Conservation (phyloP, 768 basidiomycete genomes). For the Macrocybe gigantea region DNA sequence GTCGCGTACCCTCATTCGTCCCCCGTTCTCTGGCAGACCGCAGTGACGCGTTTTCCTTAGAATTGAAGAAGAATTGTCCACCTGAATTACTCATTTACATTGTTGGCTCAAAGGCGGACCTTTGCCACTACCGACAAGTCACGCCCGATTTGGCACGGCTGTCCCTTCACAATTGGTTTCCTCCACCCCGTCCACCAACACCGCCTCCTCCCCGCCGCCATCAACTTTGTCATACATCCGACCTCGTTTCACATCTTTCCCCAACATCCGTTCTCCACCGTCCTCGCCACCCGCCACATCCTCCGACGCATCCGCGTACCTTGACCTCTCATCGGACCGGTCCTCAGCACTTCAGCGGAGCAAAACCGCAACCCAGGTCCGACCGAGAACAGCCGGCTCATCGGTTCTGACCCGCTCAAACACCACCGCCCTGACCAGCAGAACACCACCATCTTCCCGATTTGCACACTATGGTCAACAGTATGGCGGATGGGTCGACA, state of each 20-base stretch:
- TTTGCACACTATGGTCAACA: conserved; percentile 53
- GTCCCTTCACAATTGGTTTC: conserved; percentile 83
- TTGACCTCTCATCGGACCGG: conserved; percentile 53
- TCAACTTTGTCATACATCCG: conserved; percentile 74
- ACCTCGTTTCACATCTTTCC: conserved; percentile 72
- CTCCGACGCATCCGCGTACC: conserved; percentile 56
- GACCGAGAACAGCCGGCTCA: conserved; percentile 41
- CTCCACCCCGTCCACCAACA: conserved; percentile 65
- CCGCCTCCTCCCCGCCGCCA: conserved; percentile 55
- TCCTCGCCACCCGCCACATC: conserved; percentile 35
- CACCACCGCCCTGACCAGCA: conserved; percentile 34
- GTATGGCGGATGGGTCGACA: conserved; percentile 49
- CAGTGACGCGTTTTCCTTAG: conserved; percentile 31
- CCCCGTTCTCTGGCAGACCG: conserved; percentile 8
- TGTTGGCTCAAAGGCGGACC: conserved; percentile 90
- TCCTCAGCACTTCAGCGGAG: conserved; percentile 48
- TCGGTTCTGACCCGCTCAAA: conserved; percentile 41
- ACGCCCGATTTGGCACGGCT: conserved; percentile 80
- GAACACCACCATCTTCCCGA: conserved; percentile 49
- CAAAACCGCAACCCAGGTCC: conserved; percentile 39
- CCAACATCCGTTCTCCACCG: conserved; percentile 58
- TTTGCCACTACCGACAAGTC: conserved; percentile 65
- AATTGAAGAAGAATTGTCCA: conserved; percentile 85
- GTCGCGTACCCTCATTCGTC: conserved; percentile 9
- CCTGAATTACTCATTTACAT: conserved; percentile 91